Conservation (phyloP, 768 basidiomycete genomes). For the Galerina marginata region DNA sequence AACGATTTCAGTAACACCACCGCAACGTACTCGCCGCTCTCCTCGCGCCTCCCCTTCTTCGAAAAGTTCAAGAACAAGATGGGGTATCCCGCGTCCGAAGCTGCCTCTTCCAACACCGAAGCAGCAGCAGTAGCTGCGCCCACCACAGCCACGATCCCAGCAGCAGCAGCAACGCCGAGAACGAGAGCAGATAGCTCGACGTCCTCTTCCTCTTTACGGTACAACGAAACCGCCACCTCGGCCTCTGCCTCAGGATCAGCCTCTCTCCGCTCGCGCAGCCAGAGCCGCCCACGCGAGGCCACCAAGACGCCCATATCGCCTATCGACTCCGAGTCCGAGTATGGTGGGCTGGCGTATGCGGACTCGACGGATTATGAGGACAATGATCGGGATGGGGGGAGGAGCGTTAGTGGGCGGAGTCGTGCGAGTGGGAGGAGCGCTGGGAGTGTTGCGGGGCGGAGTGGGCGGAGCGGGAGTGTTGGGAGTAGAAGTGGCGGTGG, state of each 20-base stretch:
- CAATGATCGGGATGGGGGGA: constrained; percentile 26
- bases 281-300: neutral
- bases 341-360: constrained; percentile 56
- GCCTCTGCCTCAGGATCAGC: neutral
- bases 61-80: constrained; percentile 52
- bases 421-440: neutral
- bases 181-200: constrained; percentile 4
- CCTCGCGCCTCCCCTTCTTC: constrained; percentile 58
- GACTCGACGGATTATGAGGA: constrained; percentile 52
- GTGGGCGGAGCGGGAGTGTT: neutral
- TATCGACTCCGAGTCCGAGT: constrained; percentile 47
- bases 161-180: no score
- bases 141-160: no score
- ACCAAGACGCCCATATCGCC: constrained; percentile 32
- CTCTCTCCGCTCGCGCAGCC: neutral
- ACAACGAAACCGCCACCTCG: neutral
- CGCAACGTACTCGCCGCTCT: constrained; percentile 27
- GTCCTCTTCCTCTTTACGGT: neutral
- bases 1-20: constrained; percentile 4
- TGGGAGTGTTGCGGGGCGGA: no score
- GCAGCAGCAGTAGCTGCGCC: no score
- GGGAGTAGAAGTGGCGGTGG: neutral
- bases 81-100: neutral
- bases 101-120: no score
- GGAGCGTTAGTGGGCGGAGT: neutral